Percentiles rank a stretch among this genome's conserved stretches.
Evolutionary conservation across 106 monocot genomes (phyloP).

Genomic region (Dioscorea zingiberensis): DNA sequence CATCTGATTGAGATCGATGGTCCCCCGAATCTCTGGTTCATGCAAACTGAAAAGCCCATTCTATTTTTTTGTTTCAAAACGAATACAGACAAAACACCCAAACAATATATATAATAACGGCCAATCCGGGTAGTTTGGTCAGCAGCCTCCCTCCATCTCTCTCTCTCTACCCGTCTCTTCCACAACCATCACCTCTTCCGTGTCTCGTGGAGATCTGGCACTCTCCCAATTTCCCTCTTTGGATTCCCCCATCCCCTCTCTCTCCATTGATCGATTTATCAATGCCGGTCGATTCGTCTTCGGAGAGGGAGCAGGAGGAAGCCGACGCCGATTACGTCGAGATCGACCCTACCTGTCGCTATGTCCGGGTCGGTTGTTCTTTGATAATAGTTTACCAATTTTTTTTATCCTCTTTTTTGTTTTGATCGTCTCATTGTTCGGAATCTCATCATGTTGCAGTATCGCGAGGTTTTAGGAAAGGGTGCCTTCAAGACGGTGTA

Average conservation of each 20-base stretch:
- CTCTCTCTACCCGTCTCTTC: neutral
- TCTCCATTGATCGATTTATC: neutral
- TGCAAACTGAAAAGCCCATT: no score
- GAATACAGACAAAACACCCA: neutral
- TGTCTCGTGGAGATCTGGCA: neutral
- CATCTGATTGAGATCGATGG: no score
- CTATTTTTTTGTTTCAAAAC: no score
- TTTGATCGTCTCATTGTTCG: neutral
- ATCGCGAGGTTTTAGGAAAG: conserved; percentile 47
- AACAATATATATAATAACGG: neutral
- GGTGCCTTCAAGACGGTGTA: conserved; percentile 82
- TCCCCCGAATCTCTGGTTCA: no score
- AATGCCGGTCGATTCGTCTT: neutral
- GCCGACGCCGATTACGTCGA: conserved; percentile 31
- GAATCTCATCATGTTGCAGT: conserved; percentile 24
- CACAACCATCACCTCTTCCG: neutral
- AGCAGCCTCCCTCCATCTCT: neutral
- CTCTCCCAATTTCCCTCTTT: neutral
- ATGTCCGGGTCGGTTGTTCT: conserved; percentile 32
- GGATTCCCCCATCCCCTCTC: neutral
- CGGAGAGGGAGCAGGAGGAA: conserved; percentile 16
- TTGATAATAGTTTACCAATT: neutral
- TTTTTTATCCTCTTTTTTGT: neutral
- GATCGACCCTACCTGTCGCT: conserved; percentile 42
- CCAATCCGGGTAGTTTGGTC: neutral